Percentiles rank a stretch among this genome's conserved stretches.
Evolutionary conservation across 306 rosid genomes (phyloP).

Genomic region (Vicia villosa): DNA sequence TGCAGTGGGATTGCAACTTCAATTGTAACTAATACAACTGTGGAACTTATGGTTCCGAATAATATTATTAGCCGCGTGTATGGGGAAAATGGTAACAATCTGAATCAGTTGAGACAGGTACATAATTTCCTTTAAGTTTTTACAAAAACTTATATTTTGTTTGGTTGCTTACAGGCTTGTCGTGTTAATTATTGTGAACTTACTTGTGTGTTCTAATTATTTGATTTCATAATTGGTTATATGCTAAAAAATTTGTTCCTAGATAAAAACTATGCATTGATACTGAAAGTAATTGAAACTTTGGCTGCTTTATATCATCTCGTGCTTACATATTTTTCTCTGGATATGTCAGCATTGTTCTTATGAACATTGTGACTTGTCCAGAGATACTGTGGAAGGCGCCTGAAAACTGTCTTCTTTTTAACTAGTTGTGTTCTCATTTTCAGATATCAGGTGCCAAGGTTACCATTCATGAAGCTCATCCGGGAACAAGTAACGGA

Average conservation of each 20-base stretch:
- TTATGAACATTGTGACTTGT: conserved; percentile 1
- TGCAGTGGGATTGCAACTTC: conserved; percentile 78
- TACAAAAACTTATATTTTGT: background rate
- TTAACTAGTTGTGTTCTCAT: conserved; percentile 20
- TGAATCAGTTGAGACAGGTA: conserved; percentile 84
- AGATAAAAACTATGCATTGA: conserved; percentile 20
- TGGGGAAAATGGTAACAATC: conserved; percentile 82
- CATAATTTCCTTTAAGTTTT: background rate
- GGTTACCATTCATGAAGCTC: conserved; percentile 69
- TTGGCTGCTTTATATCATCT: conserved; percentile 1
- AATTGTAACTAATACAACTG: conserved; percentile 76
- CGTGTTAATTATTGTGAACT: conserved; percentile 14
- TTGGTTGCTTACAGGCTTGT: conserved; percentile 9
- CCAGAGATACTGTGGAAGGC: conserved; percentile 3
- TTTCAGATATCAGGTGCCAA: conserved; percentile 87
- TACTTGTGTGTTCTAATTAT: background rate
- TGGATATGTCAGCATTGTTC: conserved; percentile 21
- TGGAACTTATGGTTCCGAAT: conserved; percentile 78
- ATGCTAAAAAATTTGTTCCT: conserved; percentile 4
- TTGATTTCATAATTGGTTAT: conserved; percentile 26
- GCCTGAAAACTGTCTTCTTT: background rate
- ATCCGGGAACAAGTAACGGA: conserved; percentile 57
- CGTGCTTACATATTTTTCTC: conserved; percentile 1
- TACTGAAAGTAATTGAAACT: conserved; percentile 24
- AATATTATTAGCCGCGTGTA: conserved; percentile 67